Evolutionary conservation across 352 stramenopile species (phyloP).

Genomic region (Phytophthora kernoviae): DNA sequence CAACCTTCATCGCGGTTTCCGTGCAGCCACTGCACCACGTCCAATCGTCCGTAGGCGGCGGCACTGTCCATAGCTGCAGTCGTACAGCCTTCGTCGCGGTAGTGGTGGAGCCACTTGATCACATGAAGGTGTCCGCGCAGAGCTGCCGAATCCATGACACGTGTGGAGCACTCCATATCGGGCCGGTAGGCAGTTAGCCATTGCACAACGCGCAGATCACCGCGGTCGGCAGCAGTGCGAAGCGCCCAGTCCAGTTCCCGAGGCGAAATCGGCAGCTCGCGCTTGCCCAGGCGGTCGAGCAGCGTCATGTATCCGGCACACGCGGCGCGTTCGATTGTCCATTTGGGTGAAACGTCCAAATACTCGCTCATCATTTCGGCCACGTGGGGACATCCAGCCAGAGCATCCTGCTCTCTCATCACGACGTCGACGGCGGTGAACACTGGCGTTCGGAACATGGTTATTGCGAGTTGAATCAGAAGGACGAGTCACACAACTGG

Average conservation of each 20-base stretch:
- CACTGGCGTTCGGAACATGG: constrained; percentile 24
- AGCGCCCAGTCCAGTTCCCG: constrained; percentile 73
- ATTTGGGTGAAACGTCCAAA: constrained; percentile 62
- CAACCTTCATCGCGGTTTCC: constrained; percentile 65
- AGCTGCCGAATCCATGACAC: constrained; percentile 85
- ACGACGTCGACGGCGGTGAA: constrained; percentile 51
- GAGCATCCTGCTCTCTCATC: constrained; percentile 44
- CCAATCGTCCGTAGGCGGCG: constrained; percentile 68
- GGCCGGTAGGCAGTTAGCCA: constrained; percentile 70
- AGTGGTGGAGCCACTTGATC: constrained; percentile 73
- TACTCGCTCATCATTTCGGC: constrained; percentile 50
- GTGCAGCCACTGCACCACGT: constrained; percentile 78
- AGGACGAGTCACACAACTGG: no score
- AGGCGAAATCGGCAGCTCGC: constrained; percentile 42
- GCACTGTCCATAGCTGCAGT: constrained; percentile 82
- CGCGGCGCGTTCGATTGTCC: constrained; percentile 62
- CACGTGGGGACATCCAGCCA: constrained; percentile 55
- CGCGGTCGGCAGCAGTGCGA: constrained; percentile 70
- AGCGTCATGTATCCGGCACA: constrained; percentile 58
- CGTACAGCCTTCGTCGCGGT: constrained; percentile 73
- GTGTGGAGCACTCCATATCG: constrained; percentile 55
- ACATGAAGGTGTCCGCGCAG: constrained; percentile 68
- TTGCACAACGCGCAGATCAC: constrained; percentile 59
- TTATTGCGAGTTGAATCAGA: neutral
- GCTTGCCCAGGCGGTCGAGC: constrained; percentile 49